Evolutionary conservation across 1,139 yeast genomes (phyloP).

Genomic region (Protomyces pachydermus): DNA sequence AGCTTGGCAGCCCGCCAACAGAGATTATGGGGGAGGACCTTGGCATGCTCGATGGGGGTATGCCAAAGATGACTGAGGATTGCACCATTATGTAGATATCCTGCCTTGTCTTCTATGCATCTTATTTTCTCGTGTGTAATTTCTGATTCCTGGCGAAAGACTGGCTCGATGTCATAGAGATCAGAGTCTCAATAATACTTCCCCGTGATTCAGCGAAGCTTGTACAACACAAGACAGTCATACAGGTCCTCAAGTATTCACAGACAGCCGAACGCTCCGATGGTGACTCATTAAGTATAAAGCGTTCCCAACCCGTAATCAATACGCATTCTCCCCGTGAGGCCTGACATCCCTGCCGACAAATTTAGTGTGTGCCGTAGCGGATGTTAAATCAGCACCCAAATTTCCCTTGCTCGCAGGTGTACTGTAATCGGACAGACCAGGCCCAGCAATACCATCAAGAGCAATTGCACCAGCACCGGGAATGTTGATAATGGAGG

Average conservation of each 20-base stretch:
- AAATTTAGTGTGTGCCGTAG: not conserved
- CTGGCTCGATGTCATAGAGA: no score
- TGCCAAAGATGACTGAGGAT: conserved; percentile 12
- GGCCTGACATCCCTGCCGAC: not conserved
- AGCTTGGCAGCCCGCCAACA: conserved; percentile 79
- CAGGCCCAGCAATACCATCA: conserved; percentile 15
- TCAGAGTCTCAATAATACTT: no score
- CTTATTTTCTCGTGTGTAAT: no score
- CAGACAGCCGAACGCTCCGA: no score
- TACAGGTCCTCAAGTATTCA: no score
- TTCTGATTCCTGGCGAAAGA: no score
- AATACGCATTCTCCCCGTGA: not conserved
- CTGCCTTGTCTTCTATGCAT: no score
- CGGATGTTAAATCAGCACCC: conserved; percentile 1
- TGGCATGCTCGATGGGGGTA: conserved; percentile 19
- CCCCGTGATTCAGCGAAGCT: no score
- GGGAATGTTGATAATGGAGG: not conserved
- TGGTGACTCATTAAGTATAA: no score
- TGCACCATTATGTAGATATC: conserved; percentile 13
- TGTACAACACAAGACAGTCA: no score
- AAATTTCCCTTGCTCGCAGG: not conserved
- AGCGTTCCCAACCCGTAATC: not conserved
- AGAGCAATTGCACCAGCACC: not conserved
- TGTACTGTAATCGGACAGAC: conserved; percentile 14
- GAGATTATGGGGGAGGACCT: conserved; percentile 60